Evolutionary conservation across 2,329 filamentous ascomycete species (phyloP).

Genomic region (Colletotrichum truncatum): DNA sequence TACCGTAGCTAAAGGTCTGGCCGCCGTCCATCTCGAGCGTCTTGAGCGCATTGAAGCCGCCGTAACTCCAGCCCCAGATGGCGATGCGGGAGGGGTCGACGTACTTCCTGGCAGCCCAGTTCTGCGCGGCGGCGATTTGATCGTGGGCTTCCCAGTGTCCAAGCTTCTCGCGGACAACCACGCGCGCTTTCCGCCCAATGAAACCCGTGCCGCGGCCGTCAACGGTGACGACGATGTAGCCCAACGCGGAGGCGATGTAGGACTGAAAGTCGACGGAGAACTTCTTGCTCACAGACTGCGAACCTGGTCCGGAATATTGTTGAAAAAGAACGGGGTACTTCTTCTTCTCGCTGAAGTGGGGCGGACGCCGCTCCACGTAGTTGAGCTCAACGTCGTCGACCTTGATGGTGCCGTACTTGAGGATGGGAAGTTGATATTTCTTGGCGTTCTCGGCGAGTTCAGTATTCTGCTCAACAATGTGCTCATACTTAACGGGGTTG

Average conservation of each 20-base stretch:
- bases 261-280: slow-evolving; percentile 91
- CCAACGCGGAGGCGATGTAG: slow-evolving; percentile 84
- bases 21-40: slow-evolving; percentile 92
- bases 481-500: slow-evolving; percentile 70
- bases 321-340: slow-evolving; percentile 95
- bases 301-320: slow-evolving; percentile 94
- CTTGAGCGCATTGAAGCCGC: slow-evolving; percentile 94
- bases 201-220: slow-evolving; percentile 94
- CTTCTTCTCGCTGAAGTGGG: slow-evolving; percentile 84
- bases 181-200: slow-evolving; percentile 84
- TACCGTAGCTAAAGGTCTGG: slow-evolving; percentile 91
- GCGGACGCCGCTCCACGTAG: slow-evolving; percentile 85
- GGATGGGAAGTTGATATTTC: slow-evolving; percentile 82
- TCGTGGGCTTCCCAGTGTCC: slow-evolving; percentile 87
- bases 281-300: slow-evolving; percentile 82
- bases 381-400: slow-evolving; percentile 79
- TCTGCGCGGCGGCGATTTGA: slow-evolving; percentile 89
- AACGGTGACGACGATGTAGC: slow-evolving; percentile 94
- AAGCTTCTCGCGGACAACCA: slow-evolving; percentile 83
- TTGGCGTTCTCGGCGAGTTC: slow-evolving; percentile 74
- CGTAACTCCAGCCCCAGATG: slow-evolving; percentile 99
- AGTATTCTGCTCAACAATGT: slow-evolving; percentile 81
- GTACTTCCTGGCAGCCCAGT: slow-evolving; percentile 83
- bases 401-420: slow-evolving; percentile 85
- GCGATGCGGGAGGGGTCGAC: slow-evolving; percentile 84